These are phyloP conservation scores for Solanum stenotomum DNA, from an alignment of 257 asterid species.

Conservation along the genomic window DNA sequence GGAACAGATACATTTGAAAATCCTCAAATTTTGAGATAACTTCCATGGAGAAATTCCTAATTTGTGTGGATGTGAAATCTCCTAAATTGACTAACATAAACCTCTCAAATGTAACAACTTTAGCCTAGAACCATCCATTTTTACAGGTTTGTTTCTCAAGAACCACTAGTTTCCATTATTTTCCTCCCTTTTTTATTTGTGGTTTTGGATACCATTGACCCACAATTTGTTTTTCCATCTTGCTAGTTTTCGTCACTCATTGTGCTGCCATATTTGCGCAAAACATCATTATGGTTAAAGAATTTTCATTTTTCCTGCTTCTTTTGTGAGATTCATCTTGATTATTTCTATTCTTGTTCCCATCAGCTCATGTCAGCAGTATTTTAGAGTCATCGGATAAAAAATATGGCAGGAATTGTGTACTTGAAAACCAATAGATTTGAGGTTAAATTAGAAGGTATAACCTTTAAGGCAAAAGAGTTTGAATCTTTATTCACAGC, in stretches of 20 bases:
- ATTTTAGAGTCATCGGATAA: neutral
- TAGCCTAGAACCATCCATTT: neutral
- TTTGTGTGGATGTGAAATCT: neutral
- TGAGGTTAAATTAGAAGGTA: slow-evolving; percentile 85
- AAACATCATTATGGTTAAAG: neutral
- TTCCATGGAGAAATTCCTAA: neutral
- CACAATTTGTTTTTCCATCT: neutral
- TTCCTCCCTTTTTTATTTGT: neutral
- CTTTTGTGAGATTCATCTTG: slow-evolving; percentile 2
- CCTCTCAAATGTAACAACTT: neutral
- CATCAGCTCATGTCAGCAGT: neutral
- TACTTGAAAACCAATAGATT: slow-evolving; percentile 61
- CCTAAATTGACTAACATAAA: neutral
- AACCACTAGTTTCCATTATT: neutral
- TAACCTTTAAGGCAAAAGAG: slow-evolving; percentile 62
- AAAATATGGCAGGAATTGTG: slow-evolving; percentile 67
- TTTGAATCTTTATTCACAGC: slow-evolving; percentile 55
- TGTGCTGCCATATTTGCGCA: neutral
- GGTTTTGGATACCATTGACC: neutral
- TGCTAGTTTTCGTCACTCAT: neutral
- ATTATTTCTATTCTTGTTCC: neutral
- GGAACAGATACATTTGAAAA: neutral
- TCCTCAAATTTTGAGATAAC: neutral
- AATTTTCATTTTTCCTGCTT: slow-evolving; percentile 14
- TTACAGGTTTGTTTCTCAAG: neutral